Base-by-base conservation (phyloP, 2,329 filamentous ascomycete species). In the Trichoderma koningiopsis region DNA sequence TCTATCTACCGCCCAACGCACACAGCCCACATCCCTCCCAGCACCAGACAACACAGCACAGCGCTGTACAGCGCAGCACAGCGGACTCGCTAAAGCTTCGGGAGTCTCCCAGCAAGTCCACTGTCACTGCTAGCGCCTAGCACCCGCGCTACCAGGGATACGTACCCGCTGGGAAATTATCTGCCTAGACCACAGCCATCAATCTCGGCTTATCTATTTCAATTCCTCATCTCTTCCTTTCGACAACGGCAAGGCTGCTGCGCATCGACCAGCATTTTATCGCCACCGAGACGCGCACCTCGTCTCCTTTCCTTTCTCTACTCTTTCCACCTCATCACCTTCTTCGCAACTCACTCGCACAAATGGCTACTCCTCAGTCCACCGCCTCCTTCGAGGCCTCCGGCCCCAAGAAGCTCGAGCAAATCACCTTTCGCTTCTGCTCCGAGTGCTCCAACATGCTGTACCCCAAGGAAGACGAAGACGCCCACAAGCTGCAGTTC, bases 361-460 rank as follows among this genome's bases (percentile, higher is more conserved):
- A 59, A 62, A 90, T 90, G 88, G 84, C 88, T 33, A 85, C 87
- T 13, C 88, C 88, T 37, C 82, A 85, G 71, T 85, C 86, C 33
- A 85, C 82, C 57, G 78, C 78, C 66, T 81, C 81, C 37, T 76
- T 82, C 72, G 82, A 83, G 57, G 80, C 76, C 72, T 76, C 77
- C 62, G 80, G 77, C 70, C 83, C 86, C 75, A 86, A 85, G 76
- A 84, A 84, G 74, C 83, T 85, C 73, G 90, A 95, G 82, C 93
- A 97, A 81, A 94, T 98, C 81, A 94, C 93, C 59, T 99, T 98
- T 82, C 91, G 93, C 77, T 99, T 99, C 87, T 99, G 96, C 85
- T 94, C 93, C 75, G 96, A 99, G 86, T 99, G 96, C 84, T 97
- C 94, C 76, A 99, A 99, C 86, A 92, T 99, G 88, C 86, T 99